A percentile compares a stretch with the other conserved stretches of the same genome.
Evolutionary conservation across 768 basidiomycete species (phyloP).

Genomic region (Flagelloscypha sp.): DNA sequence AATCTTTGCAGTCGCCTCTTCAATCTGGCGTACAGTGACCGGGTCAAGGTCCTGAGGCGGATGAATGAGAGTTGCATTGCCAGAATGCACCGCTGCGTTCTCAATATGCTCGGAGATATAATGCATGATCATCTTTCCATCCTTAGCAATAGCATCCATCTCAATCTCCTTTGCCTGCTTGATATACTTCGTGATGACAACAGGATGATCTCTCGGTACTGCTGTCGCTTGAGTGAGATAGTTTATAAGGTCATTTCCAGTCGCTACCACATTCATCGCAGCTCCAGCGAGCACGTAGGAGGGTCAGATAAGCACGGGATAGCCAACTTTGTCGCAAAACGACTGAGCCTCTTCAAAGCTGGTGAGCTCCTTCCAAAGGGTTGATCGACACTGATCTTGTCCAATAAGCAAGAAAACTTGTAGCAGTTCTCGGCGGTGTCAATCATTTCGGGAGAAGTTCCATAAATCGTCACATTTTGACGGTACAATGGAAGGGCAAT

Average conservation of each 20-base stretch:
- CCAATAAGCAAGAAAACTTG: slow-evolving; percentile 97
- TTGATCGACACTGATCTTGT: slow-evolving; percentile 98
- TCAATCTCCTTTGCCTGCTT: slow-evolving; percentile 99
- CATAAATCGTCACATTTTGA: slow-evolving; percentile 97
- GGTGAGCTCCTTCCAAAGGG: slow-evolving; percentile 96
- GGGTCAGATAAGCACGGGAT: slow-evolving; percentile 92
- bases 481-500: slow-evolving; percentile 93
- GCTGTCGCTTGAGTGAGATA: slow-evolving; percentile 96
- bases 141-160: slow-evolving; percentile 97
- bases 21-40: slow-evolving; percentile 91
- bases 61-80: slow-evolving; percentile 95
- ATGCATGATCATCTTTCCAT: slow-evolving; percentile 98
- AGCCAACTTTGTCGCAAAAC: slow-evolving; percentile 92
- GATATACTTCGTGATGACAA: slow-evolving; percentile 98
- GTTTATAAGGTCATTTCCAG: slow-evolving; percentile 79
- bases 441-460: slow-evolving; percentile 99
- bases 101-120: slow-evolving; percentile 99
- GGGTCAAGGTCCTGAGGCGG: slow-evolving; percentile 98
- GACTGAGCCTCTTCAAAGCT: slow-evolving; percentile 78
- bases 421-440: slow-evolving; percentile 98
- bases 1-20: slow-evolving; percentile 95
- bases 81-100: slow-evolving; percentile 98
- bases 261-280: slow-evolving; percentile 99
- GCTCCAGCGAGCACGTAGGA: slow-evolving; percentile 99
- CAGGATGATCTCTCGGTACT: slow-evolving; percentile 92